Evolutionary conservation across 2,329 filamentous ascomycete genomes (phyloP).

Genomic region (Penicillium aurantiogriseum): DNA sequence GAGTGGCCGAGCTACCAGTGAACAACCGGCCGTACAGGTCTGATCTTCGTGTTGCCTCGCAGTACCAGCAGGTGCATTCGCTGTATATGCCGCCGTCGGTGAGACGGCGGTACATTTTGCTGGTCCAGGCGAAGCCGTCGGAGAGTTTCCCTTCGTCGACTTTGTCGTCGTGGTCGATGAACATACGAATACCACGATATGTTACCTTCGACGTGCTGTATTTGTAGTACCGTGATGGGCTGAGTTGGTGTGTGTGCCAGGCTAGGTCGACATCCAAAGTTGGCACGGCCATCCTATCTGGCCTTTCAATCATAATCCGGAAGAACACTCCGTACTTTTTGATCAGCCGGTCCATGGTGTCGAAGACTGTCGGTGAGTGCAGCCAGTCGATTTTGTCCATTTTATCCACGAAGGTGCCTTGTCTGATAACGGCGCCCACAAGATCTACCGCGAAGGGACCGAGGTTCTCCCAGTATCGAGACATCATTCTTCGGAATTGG

Average conservation of each 20-base stretch:
- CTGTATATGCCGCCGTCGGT: conserved; percentile 61
- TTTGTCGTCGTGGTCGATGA: conserved; percentile 83
- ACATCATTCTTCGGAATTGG: conserved; percentile 49
- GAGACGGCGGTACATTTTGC: conserved; percentile 63
- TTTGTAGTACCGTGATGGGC: conserved; percentile 24
- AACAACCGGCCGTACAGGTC: conserved; percentile 49
- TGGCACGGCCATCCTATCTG: conserved; percentile 31
- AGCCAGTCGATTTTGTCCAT: conserved; percentile 79
- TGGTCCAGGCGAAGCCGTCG: conserved; percentile 69
- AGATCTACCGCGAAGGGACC: conserved; percentile 41
- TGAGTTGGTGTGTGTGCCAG: conserved; percentile 38
- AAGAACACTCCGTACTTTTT: conserved; percentile 49
- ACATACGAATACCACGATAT: conserved; percentile 41
- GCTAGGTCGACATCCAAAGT: conserved; percentile 37
- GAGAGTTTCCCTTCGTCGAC: conserved; percentile 67
- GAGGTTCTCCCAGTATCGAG: conserved; percentile 43
- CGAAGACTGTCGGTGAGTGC: conserved; percentile 63
- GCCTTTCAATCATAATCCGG: conserved; percentile 38
- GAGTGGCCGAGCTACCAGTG: conserved; percentile 49
- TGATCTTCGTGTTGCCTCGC: conserved; percentile 65
- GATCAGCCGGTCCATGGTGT: conserved; percentile 64
- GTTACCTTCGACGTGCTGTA: conserved; percentile 51
- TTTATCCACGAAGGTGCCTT: conserved; percentile 50
- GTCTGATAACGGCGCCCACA: conserved; percentile 43
- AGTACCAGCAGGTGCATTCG: conserved; percentile 52